Conservation (phyloP, 2,329 filamentous ascomycete species). For the Talaromyces sp. region DNA sequence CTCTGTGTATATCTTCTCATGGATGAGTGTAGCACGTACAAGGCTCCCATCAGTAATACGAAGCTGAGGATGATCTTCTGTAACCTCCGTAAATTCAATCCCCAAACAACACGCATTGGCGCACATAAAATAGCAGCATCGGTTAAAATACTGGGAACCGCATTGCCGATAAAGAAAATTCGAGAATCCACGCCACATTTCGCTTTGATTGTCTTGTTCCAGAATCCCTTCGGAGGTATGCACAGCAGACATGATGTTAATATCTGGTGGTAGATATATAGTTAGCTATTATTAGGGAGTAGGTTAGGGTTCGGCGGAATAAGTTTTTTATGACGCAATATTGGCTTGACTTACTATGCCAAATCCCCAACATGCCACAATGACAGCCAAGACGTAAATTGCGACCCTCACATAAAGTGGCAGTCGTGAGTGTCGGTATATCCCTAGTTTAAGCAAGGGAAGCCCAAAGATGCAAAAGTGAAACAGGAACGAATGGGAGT, state of each 20-base stretch:
- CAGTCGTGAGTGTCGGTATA: too few species aligned
- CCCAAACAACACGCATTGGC: background rate
- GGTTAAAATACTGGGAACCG: background rate
- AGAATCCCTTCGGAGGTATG: background rate
- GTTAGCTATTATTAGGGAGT: too few species aligned
- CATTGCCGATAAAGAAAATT: background rate
- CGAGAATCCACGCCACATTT: background rate
- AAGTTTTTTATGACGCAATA: too few species aligned
- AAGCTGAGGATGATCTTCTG: background rate
- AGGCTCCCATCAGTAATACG: background rate
- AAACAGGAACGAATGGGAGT: too few species aligned
- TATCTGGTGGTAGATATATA: too few species aligned
- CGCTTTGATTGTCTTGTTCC: background rate
- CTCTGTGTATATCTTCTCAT: background rate
- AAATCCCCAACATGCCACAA: too few species aligned
- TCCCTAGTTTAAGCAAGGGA: too few species aligned
- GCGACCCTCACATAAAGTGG: too few species aligned
- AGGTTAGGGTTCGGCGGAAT: too few species aligned
- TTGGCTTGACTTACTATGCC: too few species aligned
- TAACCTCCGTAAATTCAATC: background rate
- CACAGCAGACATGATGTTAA: slow-evolving; percentile 49
- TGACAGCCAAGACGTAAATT: too few species aligned
- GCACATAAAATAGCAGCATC: background rate
- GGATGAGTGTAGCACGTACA: background rate
- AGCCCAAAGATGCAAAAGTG: too few species aligned